A percentile compares a stretch with the other conserved stretches of the same genome.
These are phyloP conservation scores for Colletotrichum scovillei DNA, from an alignment of 2,329 filamentous ascomycete genomes.

Conservation along the genomic window DNA sequence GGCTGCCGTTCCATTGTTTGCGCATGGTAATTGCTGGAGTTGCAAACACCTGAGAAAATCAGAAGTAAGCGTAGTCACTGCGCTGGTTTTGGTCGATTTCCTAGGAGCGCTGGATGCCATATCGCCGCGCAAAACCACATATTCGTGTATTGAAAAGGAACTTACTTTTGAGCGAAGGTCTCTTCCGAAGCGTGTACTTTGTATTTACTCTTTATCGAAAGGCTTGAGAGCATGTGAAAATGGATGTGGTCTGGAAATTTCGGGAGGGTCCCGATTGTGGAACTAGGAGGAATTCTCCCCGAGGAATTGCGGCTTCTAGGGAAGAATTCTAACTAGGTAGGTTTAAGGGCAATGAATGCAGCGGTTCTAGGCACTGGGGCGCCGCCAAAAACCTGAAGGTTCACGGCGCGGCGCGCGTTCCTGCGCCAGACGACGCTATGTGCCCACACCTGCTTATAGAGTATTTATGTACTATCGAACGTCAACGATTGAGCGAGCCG, in stretches of 20 bases:
- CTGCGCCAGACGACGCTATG: not conserved
- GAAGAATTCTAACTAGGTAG: not conserved
- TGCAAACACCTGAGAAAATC: no score
- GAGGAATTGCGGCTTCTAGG: not conserved
- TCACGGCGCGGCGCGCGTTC: not conserved
- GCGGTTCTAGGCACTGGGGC: not conserved
- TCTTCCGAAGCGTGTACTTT: no score
- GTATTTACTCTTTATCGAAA: not conserved
- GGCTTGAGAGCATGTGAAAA: not conserved
- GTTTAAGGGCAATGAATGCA: not conserved
- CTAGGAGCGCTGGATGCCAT: no score
- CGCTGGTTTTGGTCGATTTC: no score
- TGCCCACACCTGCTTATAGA: not conserved
- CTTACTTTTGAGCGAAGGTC: fast-evolving
- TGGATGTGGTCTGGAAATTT: not conserved
- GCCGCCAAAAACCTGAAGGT: not conserved
- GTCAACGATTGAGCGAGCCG: not conserved
- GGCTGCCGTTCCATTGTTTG: no score
- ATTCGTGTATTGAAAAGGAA: not conserved
- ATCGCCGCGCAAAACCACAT: no score
- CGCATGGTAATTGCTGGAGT: no score
- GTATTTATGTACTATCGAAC: not conserved
- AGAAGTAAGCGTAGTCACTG: no score
- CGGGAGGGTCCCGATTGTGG: not conserved
- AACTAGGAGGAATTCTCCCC: not conserved